Evolutionary conservation across 108 stramenopile genomes (phyloP).

Genomic region (Cyclotella sp.): DNA sequence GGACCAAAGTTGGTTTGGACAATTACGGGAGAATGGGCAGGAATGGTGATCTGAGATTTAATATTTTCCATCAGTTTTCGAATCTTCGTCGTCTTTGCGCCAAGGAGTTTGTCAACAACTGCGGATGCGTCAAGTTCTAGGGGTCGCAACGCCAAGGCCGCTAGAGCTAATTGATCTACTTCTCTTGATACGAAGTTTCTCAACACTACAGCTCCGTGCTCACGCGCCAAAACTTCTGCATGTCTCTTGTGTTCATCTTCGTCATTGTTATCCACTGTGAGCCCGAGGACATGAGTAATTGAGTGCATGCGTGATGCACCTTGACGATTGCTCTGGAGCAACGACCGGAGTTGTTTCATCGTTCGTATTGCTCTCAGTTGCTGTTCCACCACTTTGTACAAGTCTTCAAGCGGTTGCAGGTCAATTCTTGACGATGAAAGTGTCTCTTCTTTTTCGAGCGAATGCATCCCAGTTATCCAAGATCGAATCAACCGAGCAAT

Average conservation of each 20-base stretch:
- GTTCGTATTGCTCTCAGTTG: constrained; percentile 43
- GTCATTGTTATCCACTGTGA: constrained; percentile 26
- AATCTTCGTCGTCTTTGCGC: constrained; percentile 4
- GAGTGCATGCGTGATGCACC: not conserved
- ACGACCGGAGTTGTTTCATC: constrained; percentile 23
- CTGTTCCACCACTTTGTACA: constrained; percentile 40
- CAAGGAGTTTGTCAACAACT: not conserved
- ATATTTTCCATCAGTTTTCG: constrained; percentile 36
- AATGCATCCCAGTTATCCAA: constrained; percentile 7
- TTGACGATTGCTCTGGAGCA: constrained; percentile 39
- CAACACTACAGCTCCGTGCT: constrained; percentile 48
- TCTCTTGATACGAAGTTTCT: constrained; percentile 50
- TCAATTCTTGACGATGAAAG: not conserved
- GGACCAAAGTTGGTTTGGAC: constrained; percentile 51
- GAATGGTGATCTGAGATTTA: constrained; percentile 36
- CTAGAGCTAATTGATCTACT: constrained; percentile 48
- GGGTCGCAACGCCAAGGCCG: constrained; percentile 45
- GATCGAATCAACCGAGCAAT: constrained; percentile 20
- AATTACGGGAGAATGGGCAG: constrained; percentile 38
- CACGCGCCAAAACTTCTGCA: constrained; percentile 29
- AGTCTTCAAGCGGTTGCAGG: constrained; percentile 13
- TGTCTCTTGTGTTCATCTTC: constrained; percentile 21
- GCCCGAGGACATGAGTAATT: constrained; percentile 46
- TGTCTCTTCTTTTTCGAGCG: too few relatives aligned
- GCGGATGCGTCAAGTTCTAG: constrained; percentile 26